These are phyloP conservation scores for Phaeolepiota aurea DNA, from an alignment of 768 basidiomycete species.

Conservation along the genomic window DNA sequence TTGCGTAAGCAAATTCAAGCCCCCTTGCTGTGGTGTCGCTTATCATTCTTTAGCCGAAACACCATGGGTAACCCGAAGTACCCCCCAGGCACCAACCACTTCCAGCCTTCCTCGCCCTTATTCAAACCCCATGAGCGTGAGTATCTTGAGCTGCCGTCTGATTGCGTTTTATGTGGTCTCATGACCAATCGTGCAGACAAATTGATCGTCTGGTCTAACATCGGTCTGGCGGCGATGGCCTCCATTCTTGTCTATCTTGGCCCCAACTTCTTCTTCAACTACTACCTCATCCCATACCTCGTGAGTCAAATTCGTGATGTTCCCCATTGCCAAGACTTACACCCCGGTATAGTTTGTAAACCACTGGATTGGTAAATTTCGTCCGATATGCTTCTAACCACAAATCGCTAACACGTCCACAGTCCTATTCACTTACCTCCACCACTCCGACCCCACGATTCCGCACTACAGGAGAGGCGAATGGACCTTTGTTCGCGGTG, in stretches of 20 bases:
- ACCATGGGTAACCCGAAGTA: slow-evolving; percentile 39
- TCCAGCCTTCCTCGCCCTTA: slow-evolving; percentile 26
- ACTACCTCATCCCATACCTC: slow-evolving; percentile 34
- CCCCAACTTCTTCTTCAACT: slow-evolving; percentile 17
- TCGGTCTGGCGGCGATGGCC: slow-evolving; percentile 17
- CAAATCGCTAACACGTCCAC: neutral
- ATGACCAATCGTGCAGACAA: slow-evolving; percentile 19
- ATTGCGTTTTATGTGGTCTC: neutral
- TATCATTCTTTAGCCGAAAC: slow-evolving; percentile 22
- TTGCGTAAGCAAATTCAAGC: slow-evolving; percentile 11
- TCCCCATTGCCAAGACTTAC: neutral
- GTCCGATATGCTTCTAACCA: neutral
- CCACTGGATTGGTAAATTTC: slow-evolving; percentile 29
- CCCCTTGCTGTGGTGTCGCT: neutral
- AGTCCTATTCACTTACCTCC: slow-evolving; percentile 53
- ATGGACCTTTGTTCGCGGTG: slow-evolving; percentile 53
- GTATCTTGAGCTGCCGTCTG: slow-evolving; percentile 1
- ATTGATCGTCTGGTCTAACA: slow-evolving; percentile 27
- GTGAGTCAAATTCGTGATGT: slow-evolving; percentile 17
- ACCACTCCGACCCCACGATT: slow-evolving; percentile 49
- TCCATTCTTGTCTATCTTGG: slow-evolving; percentile 15
- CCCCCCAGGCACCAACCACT: slow-evolving; percentile 38
- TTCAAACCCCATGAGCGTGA: slow-evolving; percentile 31
- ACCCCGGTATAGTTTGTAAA: slow-evolving; percentile 24
- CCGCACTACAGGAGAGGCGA: slow-evolving; percentile 45